Conservation (phyloP, 441 rosid species). For the Hura crepitans region DNA sequence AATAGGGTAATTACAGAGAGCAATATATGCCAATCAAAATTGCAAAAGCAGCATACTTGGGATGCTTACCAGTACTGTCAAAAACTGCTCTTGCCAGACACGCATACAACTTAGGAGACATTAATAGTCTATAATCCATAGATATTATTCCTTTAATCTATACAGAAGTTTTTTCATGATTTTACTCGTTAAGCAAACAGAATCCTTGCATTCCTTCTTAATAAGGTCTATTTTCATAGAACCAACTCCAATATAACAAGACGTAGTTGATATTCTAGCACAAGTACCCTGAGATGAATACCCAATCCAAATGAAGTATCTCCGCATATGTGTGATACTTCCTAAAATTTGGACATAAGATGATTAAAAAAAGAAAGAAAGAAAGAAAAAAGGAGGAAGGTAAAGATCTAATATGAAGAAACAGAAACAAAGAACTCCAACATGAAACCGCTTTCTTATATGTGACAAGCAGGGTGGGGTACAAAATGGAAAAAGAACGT, state of each 20-base stretch:
- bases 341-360: not conserved
- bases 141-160: not conserved
- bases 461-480: not conserved
- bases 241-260: not conserved
- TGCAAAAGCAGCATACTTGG: not conserved
- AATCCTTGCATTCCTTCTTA: not conserved
- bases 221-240: not conserved
- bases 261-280: not conserved
- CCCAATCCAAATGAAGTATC: not conserved
- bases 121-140: not conserved
- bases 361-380: not conserved
- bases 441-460: not conserved
- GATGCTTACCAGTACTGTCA: not conserved
- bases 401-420: not conserved
- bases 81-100: not conserved
- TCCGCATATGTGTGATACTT: not conserved
- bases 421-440: not conserved
- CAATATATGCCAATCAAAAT: not conserved
- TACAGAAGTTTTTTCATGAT: not conserved
- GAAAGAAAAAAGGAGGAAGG: not conserved
- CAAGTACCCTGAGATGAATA: not conserved
- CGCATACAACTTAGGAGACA: not conserved
- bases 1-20: not conserved
- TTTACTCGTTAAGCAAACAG: not conserved
- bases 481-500: not conserved